phyloP scores from a whole-genome alignment of 148 eudicot genomes.

The Cornus kousa region DNA sequence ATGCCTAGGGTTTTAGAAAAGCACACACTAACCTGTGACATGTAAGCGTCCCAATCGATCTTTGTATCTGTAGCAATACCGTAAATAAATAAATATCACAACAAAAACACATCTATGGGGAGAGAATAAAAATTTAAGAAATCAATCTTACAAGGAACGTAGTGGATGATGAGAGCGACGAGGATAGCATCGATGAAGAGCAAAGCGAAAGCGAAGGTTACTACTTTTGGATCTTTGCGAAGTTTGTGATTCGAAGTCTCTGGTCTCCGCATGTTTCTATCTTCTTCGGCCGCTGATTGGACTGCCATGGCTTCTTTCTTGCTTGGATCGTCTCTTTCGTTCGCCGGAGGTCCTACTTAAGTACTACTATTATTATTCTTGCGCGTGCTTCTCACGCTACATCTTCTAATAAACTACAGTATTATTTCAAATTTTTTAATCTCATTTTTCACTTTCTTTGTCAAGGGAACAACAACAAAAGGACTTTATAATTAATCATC shows the following conservation, averaged over 20 bases:
- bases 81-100: background rate
- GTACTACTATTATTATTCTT: too few relatives aligned
- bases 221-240: conserved; percentile 25
- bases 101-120: background rate
- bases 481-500: too few relatives aligned
- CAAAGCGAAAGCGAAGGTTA: conserved; percentile 45
- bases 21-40: conserved; percentile 63
- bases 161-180: conserved; percentile 58
- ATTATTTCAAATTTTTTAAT: too few relatives aligned
- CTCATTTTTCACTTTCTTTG: too few relatives aligned
- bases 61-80: conserved; percentile 61
- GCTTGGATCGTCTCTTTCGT: conserved; percentile 17
- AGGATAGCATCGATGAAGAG: conserved; percentile 59
- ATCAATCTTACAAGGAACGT: conserved; percentile 66
- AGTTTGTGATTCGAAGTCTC: background rate
- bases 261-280: conserved; percentile 8
- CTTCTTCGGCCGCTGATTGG: conserved; percentile 8
- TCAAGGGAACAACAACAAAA: too few relatives aligned
- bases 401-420: too few relatives aligned
- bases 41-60: conserved; percentile 97
- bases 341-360: background rate
- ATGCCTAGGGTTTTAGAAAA: background rate
- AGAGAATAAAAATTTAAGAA: background rate
- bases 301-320: conserved; percentile 21
- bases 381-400: too few relatives aligned